Evolutionary conservation across 306 rosid genomes (phyloP).

Genomic region (Rubus parviflorus): DNA sequence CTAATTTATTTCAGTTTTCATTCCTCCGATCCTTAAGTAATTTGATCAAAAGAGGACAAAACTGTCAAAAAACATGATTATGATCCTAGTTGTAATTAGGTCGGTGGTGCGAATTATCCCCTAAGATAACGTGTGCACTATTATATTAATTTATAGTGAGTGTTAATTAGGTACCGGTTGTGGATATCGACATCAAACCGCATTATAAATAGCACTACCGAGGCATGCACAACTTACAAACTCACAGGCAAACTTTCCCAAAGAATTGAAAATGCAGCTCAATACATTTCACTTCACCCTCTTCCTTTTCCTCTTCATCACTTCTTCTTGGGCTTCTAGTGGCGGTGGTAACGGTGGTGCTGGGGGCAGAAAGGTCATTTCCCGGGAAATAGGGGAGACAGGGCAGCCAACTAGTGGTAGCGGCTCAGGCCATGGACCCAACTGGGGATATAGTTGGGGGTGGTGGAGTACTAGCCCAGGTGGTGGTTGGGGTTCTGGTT

Average conservation of each 20-base stretch:
- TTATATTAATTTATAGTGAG: neutral
- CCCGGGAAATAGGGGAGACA: slow-evolving; percentile 26
- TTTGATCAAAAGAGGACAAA: too few species aligned
- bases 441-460: slow-evolving; percentile 82
- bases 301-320: slow-evolving; percentile 38
- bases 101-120: neutral
- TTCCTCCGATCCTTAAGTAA: too few species aligned
- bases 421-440: slow-evolving; percentile 73
- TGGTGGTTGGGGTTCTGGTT: slow-evolving; percentile 78
- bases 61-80: neutral
- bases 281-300: slow-evolving; percentile 22
- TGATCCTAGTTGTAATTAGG: neutral
- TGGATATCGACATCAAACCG: slow-evolving; percentile 21
- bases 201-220: slow-evolving; percentile 48
- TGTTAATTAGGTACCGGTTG: neutral
- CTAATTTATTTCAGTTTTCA: too few species aligned
- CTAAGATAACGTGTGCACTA: too few species aligned
- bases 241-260: slow-evolving; percentile 17
- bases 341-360: neutral
- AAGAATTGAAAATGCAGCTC: slow-evolving; percentile 44
- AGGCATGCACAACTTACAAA: slow-evolving; percentile 31
- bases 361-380: slow-evolving; percentile 30
- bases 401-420: slow-evolving; percentile 50
- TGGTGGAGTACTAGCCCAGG: slow-evolving; percentile 78
- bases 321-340: slow-evolving; percentile 10